Percentiles rank a stretch among this genome's conserved stretches.
Evolutionary conservation across 1,284 basidiomycete genomes (phyloP).

Genomic region (Moniliella sp.): DNA sequence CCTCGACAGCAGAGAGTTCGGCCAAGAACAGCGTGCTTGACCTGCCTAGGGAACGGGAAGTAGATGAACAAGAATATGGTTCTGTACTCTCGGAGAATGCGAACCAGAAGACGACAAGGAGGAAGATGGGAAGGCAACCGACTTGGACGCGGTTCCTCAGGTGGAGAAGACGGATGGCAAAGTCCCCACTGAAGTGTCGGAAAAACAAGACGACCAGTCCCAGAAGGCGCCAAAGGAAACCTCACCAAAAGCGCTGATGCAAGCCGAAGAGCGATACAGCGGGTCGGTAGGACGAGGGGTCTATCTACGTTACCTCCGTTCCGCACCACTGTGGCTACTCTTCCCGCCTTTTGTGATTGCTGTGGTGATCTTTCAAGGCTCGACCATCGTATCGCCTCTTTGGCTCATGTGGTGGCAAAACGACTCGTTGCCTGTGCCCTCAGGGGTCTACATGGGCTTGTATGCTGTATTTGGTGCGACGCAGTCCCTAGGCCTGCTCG

Average conservation of each 20-base stretch:
- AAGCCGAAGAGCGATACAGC: background rate
- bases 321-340: no score
- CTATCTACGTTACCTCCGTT: conserved; percentile 1
- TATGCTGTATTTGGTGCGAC: conserved; percentile 3
- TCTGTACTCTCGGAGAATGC: conserved; percentile 14
- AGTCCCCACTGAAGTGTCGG: no score
- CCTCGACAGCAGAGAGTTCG: no score
- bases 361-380: no score
- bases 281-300: background rate
- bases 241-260: no score
- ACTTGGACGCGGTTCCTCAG: conserved; percentile 1
- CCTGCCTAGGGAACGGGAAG: no score
- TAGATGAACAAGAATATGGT: no score
- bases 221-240: no score
- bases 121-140: conserved; percentile 1
- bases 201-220: no score
- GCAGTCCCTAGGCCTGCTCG: no score
- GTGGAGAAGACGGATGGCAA: conserved; percentile 7
- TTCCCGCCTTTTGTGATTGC: no score
- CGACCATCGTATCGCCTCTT: background rate
- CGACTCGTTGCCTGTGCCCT: no score
- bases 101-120: conserved; percentile 25
- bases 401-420: conserved; percentile 1
- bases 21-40: background rate
- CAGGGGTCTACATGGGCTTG: conserved; percentile 6